Evolutionary conservation across 352 stramenopile species (phyloP).

Genomic region (Phytophthora niederhauseri): DNA sequence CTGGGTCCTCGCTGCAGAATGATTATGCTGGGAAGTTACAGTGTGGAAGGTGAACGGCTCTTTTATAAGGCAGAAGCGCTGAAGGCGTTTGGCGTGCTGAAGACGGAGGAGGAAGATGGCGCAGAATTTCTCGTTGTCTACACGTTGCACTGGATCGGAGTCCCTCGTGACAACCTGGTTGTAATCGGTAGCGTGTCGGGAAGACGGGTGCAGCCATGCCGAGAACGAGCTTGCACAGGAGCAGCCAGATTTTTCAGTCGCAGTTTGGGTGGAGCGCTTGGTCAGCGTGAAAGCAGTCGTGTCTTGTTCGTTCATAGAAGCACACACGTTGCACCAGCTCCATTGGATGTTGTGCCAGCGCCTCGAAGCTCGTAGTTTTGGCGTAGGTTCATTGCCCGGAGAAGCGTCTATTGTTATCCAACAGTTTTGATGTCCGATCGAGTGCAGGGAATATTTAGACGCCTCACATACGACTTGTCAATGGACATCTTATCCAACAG

Average conservation of each 20-base stretch:
- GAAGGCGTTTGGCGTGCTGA: slow-evolving; percentile 30
- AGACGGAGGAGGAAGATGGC: slow-evolving; percentile 12
- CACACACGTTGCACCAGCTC: neutral
- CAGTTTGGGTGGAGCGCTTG: slow-evolving; percentile 5
- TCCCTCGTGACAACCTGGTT: slow-evolving; percentile 7
- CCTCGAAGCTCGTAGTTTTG: neutral
- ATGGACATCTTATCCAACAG: neutral
- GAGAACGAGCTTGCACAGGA: neutral
- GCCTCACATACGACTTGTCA: neutral
- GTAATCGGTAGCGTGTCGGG: slow-evolving; percentile 16
- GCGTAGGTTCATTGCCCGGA: neutral
- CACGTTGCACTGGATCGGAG: slow-evolving; percentile 18
- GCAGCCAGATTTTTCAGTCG: slow-evolving; percentile 11
- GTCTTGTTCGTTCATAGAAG: neutral
- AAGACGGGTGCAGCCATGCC: slow-evolving; percentile 10
- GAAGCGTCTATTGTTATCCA: neutral
- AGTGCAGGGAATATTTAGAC: neutral
- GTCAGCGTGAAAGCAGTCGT: neutral
- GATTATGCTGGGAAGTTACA: slow-evolving; percentile 24
- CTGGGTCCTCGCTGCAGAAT: slow-evolving; percentile 18
- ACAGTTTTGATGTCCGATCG: neutral
- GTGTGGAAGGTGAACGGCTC: slow-evolving; percentile 2
- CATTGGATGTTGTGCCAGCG: neutral
- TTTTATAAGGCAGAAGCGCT: slow-evolving; percentile 18
- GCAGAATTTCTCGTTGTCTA: slow-evolving; percentile 17